Base-by-base conservation (phyloP, 225 moss, liverwort and hornwort species). In the Antitrichia curtipendula region DNA sequence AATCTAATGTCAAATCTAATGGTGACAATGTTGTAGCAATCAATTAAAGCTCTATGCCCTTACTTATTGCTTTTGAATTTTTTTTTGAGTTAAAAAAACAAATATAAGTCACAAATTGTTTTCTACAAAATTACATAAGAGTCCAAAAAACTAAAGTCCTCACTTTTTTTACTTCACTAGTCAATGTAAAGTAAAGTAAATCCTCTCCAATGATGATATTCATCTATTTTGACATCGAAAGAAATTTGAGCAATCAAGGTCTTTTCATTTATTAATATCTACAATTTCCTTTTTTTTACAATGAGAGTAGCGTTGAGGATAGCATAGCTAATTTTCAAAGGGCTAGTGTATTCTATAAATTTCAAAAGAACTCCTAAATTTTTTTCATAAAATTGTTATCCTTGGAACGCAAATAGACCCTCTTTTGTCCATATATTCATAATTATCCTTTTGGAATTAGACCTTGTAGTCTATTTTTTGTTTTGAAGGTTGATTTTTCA, bases 331-430 rank as follows among this genome's bases (percentile, higher is more conserved):
- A n/a, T n/a, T n/a, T n/a, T n/a, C n/a, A n/a, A n/a, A n/a, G n/a
- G n/a, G n/a, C n/a, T n/a, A n/a, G n/a, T n/a, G n/a, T n/a, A n/a
- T n/a, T n/a, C n/a, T n/a, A n/a, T n/a, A n/a, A n/a, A n/a, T n/a
- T n/a, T n/a, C n/a, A n/a, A n/a, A n/a, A n/a, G n/a, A n/a, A n/a
- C n/a, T n/a, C n/a, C n/a, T n/a, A n/a, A n/a, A n/a, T n/a, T n/a
- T n/a, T n/a, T n/a, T n/a, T n/a, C 1, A 20, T 32, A 20, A 32
- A 19, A 20, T 19, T 74, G 19, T 19, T 49, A 13, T 13, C 19
- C 7, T 49, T 32, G 4, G 32, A 49, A 69, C 0, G 2, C 43
- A 31, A 18, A 31, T 0, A 2, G 1, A 49, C 32, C 31, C 0
- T 49, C 7, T 73, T 47, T 47, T 73, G 45, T 41, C 3, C 0